A percentile compares a stretch with the other conserved stretches of the same genome.
Evolutionary conservation across 2,329 filamentous ascomycete genomes (phyloP).

Genomic region (Alternaria arborescens): DNA sequence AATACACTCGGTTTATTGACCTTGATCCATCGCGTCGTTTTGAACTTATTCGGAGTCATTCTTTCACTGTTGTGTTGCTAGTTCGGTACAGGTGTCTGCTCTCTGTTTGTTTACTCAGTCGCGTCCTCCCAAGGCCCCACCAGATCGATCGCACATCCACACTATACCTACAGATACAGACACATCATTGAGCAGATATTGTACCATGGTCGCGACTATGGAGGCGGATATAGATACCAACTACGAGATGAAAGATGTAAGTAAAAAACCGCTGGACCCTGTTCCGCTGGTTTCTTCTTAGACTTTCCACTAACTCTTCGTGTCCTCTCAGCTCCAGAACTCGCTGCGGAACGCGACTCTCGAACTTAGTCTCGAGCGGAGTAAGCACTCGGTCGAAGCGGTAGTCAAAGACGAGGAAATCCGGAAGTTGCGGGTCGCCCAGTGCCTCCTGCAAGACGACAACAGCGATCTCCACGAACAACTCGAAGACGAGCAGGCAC

Average conservation of each 20-base stretch:
- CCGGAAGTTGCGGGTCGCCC: slow-evolving; percentile 71
- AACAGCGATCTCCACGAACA: slow-evolving; percentile 73
- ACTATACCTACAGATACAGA: slow-evolving; percentile 21
- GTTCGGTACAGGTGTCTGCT: slow-evolving; percentile 1
- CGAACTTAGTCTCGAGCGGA: slow-evolving; percentile 75
- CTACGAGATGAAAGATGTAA: slow-evolving; percentile 49
- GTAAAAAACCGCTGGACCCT: slow-evolving; percentile 20
- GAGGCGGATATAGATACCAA: slow-evolving; percentile 38
- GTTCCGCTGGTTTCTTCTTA: not conserved
- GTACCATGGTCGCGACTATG: slow-evolving; percentile 37
- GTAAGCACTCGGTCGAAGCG: slow-evolving; percentile 70
- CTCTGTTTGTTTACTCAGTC: slow-evolving; percentile 47
- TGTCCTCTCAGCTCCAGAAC: slow-evolving; percentile 54
- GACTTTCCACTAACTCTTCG: slow-evolving; percentile 22
- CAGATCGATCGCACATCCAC: slow-evolving; percentile 21
- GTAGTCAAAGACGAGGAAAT: slow-evolving; percentile 78
- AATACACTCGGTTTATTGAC: not conserved
- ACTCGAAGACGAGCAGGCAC: slow-evolving; percentile 67
- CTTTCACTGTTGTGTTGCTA: not conserved
- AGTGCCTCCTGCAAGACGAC: slow-evolving; percentile 75
- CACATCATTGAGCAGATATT: slow-evolving; percentile 34
- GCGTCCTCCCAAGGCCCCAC: slow-evolving; percentile 38
- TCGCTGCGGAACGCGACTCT: slow-evolving; percentile 64
- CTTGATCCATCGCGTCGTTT: not conserved
- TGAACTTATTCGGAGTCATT: not conserved